phyloP scores from a whole-genome alignment of 495 filamentous ascomycete species.

The Filosporella fistucella region DNA sequence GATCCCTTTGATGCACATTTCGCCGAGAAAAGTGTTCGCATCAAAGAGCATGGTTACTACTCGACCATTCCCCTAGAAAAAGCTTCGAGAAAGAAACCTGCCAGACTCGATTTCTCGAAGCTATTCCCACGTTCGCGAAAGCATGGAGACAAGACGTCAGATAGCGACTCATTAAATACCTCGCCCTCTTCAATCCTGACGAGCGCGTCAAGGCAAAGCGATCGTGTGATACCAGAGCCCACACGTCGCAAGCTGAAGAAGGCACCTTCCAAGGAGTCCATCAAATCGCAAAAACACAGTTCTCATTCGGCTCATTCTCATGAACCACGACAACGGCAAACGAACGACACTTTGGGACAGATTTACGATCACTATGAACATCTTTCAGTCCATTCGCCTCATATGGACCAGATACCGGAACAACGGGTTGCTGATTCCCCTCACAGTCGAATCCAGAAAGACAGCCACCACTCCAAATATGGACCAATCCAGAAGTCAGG shows the following conservation, averaged over 20 bases:
- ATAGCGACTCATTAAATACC: conserved; percentile 26
- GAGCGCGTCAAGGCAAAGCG: conserved; percentile 13
- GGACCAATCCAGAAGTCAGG: neutral
- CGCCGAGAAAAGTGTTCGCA: neutral
- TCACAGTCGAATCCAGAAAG: conserved; percentile 13
- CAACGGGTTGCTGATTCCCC: conserved; percentile 20
- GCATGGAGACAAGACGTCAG: conserved; percentile 24
- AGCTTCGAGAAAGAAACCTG: conserved; percentile 41
- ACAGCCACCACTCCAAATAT: conserved; percentile 1
- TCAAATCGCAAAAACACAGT: conserved; percentile 27
- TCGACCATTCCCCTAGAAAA: neutral
- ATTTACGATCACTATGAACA: conserved; percentile 52
- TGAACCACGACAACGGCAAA: conserved; percentile 4
- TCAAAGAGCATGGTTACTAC: neutral
- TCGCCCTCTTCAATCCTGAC: conserved; percentile 37
- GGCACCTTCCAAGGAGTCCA: conserved; percentile 17
- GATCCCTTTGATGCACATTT: conserved; percentile 13
- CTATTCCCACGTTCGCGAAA: conserved; percentile 27
- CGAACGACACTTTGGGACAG: conserved; percentile 27
- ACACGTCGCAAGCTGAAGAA: conserved; percentile 23
- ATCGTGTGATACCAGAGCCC: conserved; percentile 23
- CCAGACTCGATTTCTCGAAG: conserved; percentile 41
- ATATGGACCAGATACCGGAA: conserved; percentile 29
- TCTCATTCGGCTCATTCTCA: conserved; percentile 26
- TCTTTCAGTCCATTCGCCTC: conserved; percentile 34